phyloP scores from a whole-genome alignment of 164 flowering plant genomes.

The Magnolia sinica region DNA sequence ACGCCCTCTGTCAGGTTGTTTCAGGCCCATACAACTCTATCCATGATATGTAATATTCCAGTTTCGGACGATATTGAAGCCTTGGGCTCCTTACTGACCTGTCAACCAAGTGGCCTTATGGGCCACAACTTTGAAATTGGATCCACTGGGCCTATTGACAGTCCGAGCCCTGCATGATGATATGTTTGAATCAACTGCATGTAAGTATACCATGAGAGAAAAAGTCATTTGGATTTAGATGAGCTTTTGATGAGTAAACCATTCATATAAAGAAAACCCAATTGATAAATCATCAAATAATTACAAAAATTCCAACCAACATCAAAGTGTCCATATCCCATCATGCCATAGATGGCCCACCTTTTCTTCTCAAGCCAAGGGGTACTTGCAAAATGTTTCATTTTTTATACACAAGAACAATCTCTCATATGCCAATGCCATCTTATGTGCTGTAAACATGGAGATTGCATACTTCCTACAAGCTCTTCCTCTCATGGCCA shows the following conservation, averaged over 20 bases:
- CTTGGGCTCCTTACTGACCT: no score
- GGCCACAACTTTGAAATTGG: no score
- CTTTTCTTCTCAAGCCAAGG: conserved; percentile 10
- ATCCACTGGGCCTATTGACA: no score
- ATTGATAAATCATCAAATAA: neutral
- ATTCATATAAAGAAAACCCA: neutral
- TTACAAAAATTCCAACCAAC: neutral
- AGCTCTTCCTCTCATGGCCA: conserved; percentile 62
- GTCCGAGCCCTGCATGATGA: no score
- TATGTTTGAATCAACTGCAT: no score
- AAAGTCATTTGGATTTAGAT: neutral
- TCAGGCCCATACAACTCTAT: no score
- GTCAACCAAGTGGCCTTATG: no score
- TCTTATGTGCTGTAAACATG: conserved; percentile 76
- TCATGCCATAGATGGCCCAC: neutral
- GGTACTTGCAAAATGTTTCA: conserved; percentile 56
- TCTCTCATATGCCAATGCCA: conserved; percentile 87
- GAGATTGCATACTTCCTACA: conserved; percentile 54
- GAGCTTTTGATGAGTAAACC: neutral
- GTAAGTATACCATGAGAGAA: neutral
- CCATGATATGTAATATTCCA: no score
- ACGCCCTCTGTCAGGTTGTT: no score
- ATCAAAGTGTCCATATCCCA: no score
- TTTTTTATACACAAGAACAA: conserved; percentile 74
- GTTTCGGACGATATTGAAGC: no score